These are phyloP conservation scores for Paecilomyces formosus DNA, from an alignment of 2,329 filamentous ascomycete genomes.

Conservation along the genomic window DNA sequence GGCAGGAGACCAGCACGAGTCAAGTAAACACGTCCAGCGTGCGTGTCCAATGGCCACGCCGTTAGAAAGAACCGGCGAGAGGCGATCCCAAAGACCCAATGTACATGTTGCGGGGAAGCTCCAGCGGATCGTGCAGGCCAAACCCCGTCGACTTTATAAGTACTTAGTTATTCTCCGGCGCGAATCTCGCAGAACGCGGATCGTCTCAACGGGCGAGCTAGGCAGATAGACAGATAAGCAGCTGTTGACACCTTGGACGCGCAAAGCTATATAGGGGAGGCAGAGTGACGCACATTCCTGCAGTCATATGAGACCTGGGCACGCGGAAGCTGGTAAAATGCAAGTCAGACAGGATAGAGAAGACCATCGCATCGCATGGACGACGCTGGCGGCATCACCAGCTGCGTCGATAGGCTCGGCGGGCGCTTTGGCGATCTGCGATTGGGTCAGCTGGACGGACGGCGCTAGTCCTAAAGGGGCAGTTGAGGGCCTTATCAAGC, in stretches of 20 bases:
- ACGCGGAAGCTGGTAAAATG: constrained; percentile 1
- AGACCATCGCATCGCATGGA: not conserved
- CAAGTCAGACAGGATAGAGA: not conserved
- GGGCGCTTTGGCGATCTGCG: not conserved
- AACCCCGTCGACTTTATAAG: not conserved
- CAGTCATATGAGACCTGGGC: constrained; percentile 11
- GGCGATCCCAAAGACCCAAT: not conserved
- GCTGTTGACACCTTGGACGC: not conserved
- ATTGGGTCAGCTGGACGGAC: not conserved
- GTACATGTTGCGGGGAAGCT: not conserved
- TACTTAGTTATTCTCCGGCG: not conserved
- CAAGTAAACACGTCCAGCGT: not conserved
- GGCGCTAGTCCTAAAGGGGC: not conserved
- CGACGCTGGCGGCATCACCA: not conserved
- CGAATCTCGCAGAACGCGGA: not conserved
- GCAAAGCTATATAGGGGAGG: not conserved
- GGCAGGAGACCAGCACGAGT: not conserved
- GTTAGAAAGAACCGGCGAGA: not conserved
- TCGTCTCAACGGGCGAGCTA: not conserved
- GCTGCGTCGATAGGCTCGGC: not conserved
- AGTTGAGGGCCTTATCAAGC: not conserved
- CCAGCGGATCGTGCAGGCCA: not conserved
- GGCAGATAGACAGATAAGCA: not conserved
- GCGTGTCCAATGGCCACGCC: not conserved
- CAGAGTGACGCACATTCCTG: constrained; percentile 4